These are phyloP conservation scores for Talaromyces piceae DNA, from an alignment of 2,329 filamentous ascomycete species.

Conservation along the genomic window DNA sequence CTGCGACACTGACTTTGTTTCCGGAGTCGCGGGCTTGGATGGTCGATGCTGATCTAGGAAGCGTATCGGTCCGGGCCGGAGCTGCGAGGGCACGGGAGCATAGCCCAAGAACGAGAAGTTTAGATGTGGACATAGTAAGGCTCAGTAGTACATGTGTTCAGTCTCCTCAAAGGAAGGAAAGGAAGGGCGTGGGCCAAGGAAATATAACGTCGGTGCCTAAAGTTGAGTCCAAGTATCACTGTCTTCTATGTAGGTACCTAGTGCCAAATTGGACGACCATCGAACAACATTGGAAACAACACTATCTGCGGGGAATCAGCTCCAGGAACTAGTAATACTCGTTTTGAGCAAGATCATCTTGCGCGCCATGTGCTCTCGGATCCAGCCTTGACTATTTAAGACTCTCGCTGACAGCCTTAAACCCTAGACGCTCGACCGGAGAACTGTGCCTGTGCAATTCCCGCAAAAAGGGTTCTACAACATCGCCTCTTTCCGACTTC, in stretches of 20 bases:
- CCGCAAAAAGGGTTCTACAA: background rate
- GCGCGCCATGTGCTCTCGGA: background rate
- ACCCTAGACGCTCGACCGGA: too few relatives aligned
- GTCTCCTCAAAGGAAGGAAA: background rate
- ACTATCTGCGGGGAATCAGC: too few relatives aligned
- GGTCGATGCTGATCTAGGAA: background rate
- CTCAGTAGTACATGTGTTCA: too few relatives aligned
- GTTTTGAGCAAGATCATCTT: background rate
- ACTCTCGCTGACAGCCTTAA: too few relatives aligned
- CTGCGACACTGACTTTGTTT: background rate
- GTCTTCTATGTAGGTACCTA: too few relatives aligned
- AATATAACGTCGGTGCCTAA: background rate
- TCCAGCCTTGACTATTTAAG: too few relatives aligned
- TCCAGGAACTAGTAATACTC: background rate
- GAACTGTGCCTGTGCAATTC: too few relatives aligned
- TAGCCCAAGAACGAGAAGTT: constrained; percentile 1
- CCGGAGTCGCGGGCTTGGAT: constrained; percentile 1
- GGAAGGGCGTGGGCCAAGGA: background rate
- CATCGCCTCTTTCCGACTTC: background rate
- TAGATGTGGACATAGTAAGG: background rate
- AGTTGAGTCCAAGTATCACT: too few relatives aligned
- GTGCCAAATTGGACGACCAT: background rate
- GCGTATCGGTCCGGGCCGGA: background rate
- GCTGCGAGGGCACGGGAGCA: background rate
- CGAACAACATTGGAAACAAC: background rate